These are phyloP conservation scores for Cladophialophora yegresii DNA, from an alignment of 2,329 filamentous ascomycete genomes.

Conservation along the genomic window DNA sequence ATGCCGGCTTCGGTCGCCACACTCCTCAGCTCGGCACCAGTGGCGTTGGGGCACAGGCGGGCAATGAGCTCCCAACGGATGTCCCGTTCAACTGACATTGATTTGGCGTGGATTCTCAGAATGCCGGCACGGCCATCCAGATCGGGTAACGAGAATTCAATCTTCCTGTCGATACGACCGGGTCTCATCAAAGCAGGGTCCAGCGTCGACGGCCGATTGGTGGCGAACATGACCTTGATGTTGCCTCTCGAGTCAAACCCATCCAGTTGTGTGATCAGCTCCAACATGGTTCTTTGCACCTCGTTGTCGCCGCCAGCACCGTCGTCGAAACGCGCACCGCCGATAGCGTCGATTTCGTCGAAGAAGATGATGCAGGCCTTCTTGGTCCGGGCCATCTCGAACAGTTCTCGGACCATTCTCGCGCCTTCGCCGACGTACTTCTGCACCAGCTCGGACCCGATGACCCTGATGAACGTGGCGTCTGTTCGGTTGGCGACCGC, in stretches of 20 bases:
- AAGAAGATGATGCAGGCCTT: slow-evolving; percentile 99
- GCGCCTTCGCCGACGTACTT: slow-evolving; percentile 99
- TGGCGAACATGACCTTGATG: slow-evolving; percentile 99
- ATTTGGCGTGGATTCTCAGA: slow-evolving; percentile 67
- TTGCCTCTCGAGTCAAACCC: slow-evolving; percentile 96
- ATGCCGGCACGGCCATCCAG: slow-evolving; percentile 98
- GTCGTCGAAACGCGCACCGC: slow-evolving; percentile 93
- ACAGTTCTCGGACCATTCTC: slow-evolving; percentile 96
- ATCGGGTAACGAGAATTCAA: slow-evolving; percentile 96
- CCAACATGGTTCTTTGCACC: slow-evolving; percentile 96
- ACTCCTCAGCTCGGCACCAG: slow-evolving; percentile 90
- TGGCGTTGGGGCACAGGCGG: slow-evolving; percentile 93
- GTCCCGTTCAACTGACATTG: slow-evolving; percentile 95
- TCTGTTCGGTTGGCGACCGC: slow-evolving; percentile 97
- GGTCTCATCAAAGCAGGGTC: slow-evolving; percentile 97
- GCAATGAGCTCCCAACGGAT: slow-evolving; percentile 99
- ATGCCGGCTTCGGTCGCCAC: slow-evolving; percentile 98
- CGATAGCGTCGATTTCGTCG: slow-evolving; percentile 95
- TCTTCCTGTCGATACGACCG: slow-evolving; percentile 81
- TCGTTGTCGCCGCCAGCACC: slow-evolving; percentile 96
- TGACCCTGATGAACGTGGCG: slow-evolving; percentile 97
- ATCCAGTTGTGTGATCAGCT: slow-evolving; percentile 94
- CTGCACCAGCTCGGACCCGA: slow-evolving; percentile 95
- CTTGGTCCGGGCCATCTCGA: slow-evolving; percentile 99
- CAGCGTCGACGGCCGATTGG: slow-evolving; percentile 91